These are phyloP conservation scores for Quercus phellos DNA, from an alignment of 331 rosid genomes.

Conservation along the genomic window DNA sequence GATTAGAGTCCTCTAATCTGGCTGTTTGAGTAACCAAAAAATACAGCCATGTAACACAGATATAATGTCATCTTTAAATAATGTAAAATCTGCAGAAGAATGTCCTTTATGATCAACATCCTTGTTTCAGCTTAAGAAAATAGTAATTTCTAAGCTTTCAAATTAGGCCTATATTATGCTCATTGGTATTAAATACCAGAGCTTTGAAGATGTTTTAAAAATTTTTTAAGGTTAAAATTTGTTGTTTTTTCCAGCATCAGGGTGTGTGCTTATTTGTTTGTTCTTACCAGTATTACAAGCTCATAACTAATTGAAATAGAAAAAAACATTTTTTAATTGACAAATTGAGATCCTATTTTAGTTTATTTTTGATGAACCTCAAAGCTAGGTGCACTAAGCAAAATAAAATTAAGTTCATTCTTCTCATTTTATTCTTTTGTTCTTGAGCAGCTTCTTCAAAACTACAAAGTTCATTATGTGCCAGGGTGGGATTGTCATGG, in stretches of 20 bases:
- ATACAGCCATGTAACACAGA: background rate
- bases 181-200: background rate
- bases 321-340: background rate
- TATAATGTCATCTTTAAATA: background rate
- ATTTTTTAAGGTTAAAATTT: background rate
- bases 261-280: background rate
- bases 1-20: background rate
- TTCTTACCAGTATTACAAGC: background rate
- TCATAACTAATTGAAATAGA: background rate
- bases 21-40: background rate
- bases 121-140: background rate
- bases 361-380: background rate
- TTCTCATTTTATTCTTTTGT: conserved; percentile 1
- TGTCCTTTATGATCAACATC: background rate
- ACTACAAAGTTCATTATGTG: conserved; percentile 78
- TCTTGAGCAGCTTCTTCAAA: conserved; percentile 79
- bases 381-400: background rate
- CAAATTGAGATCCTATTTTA: background rate
- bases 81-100: background rate
- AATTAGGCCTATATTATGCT: background rate
- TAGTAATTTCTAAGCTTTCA: background rate
- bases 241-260: background rate
- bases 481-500: conserved; percentile 99
- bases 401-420: background rate
- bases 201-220: background rate